A percentile compares a stretch with the other conserved stretches of the same genome.
Conservation (phyloP, 2,329 filamentous ascomycete genomes). For the Fusarium avenaceum region DNA sequence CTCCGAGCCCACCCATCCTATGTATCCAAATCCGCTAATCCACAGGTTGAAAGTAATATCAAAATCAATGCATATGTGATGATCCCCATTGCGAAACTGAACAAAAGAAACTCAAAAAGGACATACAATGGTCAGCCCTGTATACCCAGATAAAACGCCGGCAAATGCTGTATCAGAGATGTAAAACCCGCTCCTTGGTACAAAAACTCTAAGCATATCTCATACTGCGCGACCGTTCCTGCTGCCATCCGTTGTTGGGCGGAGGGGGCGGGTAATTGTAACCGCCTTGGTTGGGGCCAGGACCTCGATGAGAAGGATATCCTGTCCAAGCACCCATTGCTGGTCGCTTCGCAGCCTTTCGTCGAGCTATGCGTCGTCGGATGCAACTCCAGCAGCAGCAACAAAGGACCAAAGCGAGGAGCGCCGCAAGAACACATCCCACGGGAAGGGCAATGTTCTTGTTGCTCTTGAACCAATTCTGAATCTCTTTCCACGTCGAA, state of each 20-base stretch:
- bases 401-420: conserved; percentile 77
- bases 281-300: conserved; percentile 35
- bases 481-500: conserved; percentile 77
- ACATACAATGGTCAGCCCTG: conserved; percentile 12
- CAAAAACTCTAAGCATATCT: conserved; percentile 50
- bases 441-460: conserved; percentile 87
- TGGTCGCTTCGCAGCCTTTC: conserved; percentile 46
- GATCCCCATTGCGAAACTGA: not conserved
- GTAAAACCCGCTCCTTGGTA: conserved; percentile 1
- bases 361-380: conserved; percentile 45
- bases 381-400: conserved; percentile 72
- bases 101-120: conserved; percentile 4
- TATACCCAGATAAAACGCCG: conserved; percentile 41
- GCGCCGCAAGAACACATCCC: conserved; percentile 75
- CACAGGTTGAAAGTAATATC: conserved; percentile 10
- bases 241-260: conserved; percentile 35
- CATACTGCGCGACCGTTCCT: conserved; percentile 45
- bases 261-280: conserved; percentile 45
- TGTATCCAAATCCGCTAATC: conserved; percentile 21
- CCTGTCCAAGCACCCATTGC: conserved; percentile 48
- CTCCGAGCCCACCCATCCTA: conserved; percentile 5
- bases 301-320: conserved; percentile 23
- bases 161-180: conserved; percentile 36
- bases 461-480: conserved; percentile 81
- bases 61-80: conserved; percentile 12